A percentile compares a stretch with the other conserved stretches of the same genome.
Evolutionary conservation across 768 basidiomycete species (phyloP).

Genomic region (Russula compacta): DNA sequence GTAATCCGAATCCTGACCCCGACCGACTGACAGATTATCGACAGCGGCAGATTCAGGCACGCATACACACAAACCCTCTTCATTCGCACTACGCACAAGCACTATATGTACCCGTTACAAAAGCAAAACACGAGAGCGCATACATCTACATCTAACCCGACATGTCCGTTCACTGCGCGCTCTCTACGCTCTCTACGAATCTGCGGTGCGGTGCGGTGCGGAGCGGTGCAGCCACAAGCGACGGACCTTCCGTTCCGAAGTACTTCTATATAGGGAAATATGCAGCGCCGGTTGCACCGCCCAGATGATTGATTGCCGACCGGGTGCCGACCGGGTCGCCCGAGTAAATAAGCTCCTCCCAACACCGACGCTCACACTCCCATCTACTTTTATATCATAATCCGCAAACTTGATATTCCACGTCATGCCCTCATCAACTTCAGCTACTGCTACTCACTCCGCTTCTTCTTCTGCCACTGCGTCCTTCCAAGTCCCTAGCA

Average conservation of each 20-base stretch:
- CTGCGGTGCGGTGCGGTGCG: background rate
- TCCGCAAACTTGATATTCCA: background rate
- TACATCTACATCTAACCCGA: background rate
- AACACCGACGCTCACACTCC: too few relatives aligned
- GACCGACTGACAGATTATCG: background rate
- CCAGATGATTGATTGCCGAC: background rate
- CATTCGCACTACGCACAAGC: background rate
- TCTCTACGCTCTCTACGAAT: background rate
- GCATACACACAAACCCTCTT: background rate
- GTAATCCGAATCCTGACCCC: background rate
- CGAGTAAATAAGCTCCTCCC: too few relatives aligned
- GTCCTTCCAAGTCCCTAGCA: constrained; percentile 10
- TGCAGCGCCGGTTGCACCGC: background rate
- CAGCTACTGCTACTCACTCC: background rate
- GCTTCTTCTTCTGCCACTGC: constrained; percentile 9
- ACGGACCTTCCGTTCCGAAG: background rate
- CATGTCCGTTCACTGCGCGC: background rate
- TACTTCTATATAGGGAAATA: background rate
- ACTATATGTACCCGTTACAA: background rate
- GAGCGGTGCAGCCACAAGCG: background rate
- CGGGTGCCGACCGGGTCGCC: background rate
- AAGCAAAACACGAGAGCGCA: background rate
- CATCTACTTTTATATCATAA: too few relatives aligned
- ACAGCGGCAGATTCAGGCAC: background rate
- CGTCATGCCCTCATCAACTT: constrained; percentile 7